phyloP scores from a whole-genome alignment of 345 rosid genomes.

The Eucalyptus fibrosa region DNA sequence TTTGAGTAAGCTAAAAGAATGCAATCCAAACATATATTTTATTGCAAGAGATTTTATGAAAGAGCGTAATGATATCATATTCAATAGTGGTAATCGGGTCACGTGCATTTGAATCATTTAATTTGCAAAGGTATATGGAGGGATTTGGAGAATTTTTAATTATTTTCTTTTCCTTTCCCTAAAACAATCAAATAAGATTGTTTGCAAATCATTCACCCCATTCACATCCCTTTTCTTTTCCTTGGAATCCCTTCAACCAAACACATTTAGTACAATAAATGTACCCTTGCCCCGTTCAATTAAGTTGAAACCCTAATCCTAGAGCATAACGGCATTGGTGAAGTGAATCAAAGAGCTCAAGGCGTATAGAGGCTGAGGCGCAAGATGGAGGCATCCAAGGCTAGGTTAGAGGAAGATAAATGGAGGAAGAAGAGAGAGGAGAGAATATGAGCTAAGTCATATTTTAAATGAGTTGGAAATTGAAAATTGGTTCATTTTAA shows the following conservation, averaged over 20 bases:
- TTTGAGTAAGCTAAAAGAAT: neutral
- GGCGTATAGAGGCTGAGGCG: neutral
- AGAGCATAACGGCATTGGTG: neutral
- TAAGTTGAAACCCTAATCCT: neutral
- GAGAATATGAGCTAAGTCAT: too few relatives aligned
- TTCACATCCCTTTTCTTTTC: neutral
- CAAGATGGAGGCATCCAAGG: neutral
- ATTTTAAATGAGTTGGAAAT: too few relatives aligned
- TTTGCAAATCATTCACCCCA: neutral
- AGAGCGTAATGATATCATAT: too few relatives aligned
- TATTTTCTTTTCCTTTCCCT: too few relatives aligned
- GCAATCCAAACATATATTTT: neutral
- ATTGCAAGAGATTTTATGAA: neutral
- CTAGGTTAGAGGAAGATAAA: neutral
- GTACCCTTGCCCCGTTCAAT: neutral
- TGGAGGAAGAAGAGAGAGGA: too few relatives aligned
- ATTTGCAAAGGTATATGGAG: too few relatives aligned
- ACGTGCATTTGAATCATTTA: neutral
- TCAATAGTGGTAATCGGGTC: fast-evolving
- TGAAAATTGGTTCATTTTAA: too few relatives aligned
- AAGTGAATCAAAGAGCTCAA: neutral
- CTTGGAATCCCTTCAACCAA: neutral
- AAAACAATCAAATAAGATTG: too few relatives aligned
- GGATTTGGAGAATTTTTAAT: too few relatives aligned
- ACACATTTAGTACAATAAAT: too few relatives aligned